Evolutionary conservation across 768 basidiomycete species (phyloP), one percentile per base, ranked within the genome.

Genomic region (Termitomyces sp.): DNA sequence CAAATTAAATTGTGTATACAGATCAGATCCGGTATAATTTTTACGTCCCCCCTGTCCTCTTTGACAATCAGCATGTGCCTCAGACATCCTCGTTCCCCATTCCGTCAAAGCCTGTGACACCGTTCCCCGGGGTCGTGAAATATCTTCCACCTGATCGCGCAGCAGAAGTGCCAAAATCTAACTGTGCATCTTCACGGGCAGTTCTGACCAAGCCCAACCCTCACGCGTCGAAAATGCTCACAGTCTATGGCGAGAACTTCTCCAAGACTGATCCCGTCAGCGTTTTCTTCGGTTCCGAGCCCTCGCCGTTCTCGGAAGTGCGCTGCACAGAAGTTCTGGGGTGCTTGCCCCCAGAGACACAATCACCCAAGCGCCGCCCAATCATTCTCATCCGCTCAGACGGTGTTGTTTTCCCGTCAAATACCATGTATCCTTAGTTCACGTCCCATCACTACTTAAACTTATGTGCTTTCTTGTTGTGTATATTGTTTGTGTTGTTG

Each of bases 11-110:
- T 6, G 14, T 11, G 7, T 25, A 28, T 72, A n/a, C n/a, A 87
- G 92, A 95, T 66, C 89, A 94, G 82, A 82, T 93, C 52, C 86
- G 93, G 59, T 94, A 94, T 74, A 93, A 94, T 71, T 95, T 94
- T 72, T 94, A 92, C 66, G 87, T 94, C 12, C 93, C 93, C 32
- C 89, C 90, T 1, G 81, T 87, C 25, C 76, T 94, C 43, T 91
- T 89, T 67, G 89, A 92, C 74, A 84, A 84, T 63, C 89, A 88
- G 68, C 84, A 84, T 59, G 80, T 83, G n/a, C 76, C 83, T 19
- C 84, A 83, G 64, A 84, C 78, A 8, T 80, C 83, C 6, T 86
- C 88, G 21, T 91, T 86, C 79, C 88, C 89, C 32, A 82, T 88
- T 55, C 88, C 90, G 17, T 82, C 84, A 34, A 91, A 90, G 66